These are phyloP conservation scores for Hordeum pubiflorum DNA, from an alignment of 202 grass and related monocot genomes.

Conservation along the genomic window DNA sequence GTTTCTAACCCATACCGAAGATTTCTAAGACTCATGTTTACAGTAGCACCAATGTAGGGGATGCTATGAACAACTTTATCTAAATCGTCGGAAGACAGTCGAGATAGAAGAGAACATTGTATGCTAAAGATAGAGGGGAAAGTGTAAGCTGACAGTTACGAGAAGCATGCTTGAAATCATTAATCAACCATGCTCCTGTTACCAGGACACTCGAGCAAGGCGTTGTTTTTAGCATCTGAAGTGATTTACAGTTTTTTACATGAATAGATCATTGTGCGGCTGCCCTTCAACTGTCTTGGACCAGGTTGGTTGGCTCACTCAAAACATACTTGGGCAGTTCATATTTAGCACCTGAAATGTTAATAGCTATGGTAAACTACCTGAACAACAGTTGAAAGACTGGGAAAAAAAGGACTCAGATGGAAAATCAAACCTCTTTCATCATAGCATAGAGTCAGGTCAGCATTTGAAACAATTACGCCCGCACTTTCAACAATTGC, in stretches of 20 bases:
- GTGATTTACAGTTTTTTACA: slow-evolving; percentile 52
- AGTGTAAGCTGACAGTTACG: slow-evolving; percentile 18
- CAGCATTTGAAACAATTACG: slow-evolving; percentile 78
- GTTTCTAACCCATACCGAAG: slow-evolving; percentile 16
- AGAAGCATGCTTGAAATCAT: slow-evolving; percentile 29
- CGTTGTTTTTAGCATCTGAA: slow-evolving; percentile 28
- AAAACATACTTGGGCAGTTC: slow-evolving; percentile 93
- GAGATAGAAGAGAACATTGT: slow-evolving; percentile 13
- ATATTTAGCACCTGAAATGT: slow-evolving; percentile 83
- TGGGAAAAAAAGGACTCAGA: neutral
- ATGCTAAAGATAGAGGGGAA: slow-evolving; percentile 2
- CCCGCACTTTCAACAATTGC: slow-evolving; percentile 86
- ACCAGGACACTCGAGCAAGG: slow-evolving; percentile 8
- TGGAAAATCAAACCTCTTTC: slow-evolving; percentile 50
- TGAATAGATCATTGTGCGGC: slow-evolving; percentile 5
- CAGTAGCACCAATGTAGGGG: neutral
- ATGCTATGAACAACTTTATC: slow-evolving; percentile 14
- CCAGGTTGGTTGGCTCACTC: slow-evolving; percentile 84
- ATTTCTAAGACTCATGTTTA: slow-evolving; percentile 39
- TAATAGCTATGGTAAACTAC: neutral
- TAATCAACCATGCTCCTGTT: slow-evolving; percentile 21
- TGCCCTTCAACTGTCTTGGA: slow-evolving; percentile 49
- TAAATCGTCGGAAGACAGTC: neutral
- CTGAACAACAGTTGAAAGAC: neutral
- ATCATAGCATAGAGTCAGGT: slow-evolving; percentile 86